Conservation (phyloP, 768 basidiomycete genomes). For the Cyathus striatus region DNA sequence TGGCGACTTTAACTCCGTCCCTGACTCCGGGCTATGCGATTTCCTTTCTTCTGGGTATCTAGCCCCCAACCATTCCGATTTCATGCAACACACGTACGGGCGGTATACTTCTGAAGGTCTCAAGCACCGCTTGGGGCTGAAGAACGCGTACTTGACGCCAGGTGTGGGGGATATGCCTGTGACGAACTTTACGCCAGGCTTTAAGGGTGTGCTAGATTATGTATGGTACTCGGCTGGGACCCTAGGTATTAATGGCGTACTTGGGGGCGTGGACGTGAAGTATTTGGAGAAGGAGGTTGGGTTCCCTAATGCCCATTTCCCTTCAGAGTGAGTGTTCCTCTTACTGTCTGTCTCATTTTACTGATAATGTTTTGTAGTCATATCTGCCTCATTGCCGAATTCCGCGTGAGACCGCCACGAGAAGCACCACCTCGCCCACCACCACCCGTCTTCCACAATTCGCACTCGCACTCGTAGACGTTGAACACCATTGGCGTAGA, state of each 20-base stretch:
- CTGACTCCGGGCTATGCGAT: conserved; percentile 86
- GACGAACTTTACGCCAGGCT: conserved; percentile 90
- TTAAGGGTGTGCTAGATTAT: conserved; percentile 86
- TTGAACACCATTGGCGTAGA: no score
- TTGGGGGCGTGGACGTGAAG: conserved; percentile 78
- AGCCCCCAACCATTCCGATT: conserved; percentile 79
- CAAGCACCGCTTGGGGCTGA: conserved; percentile 72
- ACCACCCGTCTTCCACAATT: neutral
- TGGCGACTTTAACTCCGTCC: conserved; percentile 94
- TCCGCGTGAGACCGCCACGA: conserved; percentile 74
- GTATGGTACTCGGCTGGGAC: conserved; percentile 84
- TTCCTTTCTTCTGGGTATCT: conserved; percentile 73
- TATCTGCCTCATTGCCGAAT: conserved; percentile 65
- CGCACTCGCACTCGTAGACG: no score
- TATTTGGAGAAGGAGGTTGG: conserved; percentile 92
- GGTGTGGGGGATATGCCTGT: conserved; percentile 48
- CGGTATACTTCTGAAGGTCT: conserved; percentile 88
- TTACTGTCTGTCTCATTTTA: neutral
- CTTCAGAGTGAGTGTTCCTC: conserved; percentile 77
- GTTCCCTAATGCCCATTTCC: conserved; percentile 95
- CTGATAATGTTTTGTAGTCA: conserved; percentile 42
- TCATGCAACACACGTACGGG: conserved; percentile 88
- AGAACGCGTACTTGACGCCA: conserved; percentile 72
- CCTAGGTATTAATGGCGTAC: conserved; percentile 73
- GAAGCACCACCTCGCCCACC: conserved; percentile 26